Percentiles rank a stretch among this genome's conserved stretches.
phyloP scores from a whole-genome alignment of 2,329 filamentous ascomycete species.

The Metarhizium guizhouense region DNA sequence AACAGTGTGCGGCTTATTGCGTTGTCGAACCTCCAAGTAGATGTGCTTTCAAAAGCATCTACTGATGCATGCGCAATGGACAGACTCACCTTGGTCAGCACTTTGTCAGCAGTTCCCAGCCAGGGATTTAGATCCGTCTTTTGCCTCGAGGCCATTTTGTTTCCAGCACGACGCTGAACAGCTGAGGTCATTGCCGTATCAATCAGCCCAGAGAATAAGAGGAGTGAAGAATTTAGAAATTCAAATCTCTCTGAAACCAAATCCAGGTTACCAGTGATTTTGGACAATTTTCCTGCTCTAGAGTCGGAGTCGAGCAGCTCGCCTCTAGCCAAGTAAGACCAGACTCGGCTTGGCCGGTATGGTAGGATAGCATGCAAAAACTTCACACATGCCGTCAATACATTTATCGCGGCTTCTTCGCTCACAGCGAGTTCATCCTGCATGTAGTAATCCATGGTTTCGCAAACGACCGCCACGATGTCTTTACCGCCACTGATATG shows the following conservation, averaged over 20 bases:
- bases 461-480: slow-evolving; percentile 71
- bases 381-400: slow-evolving; percentile 63
- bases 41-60: slow-evolving; percentile 77
- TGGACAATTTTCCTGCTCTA: slow-evolving; percentile 65
- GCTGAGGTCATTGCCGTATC: slow-evolving; percentile 65
- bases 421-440: slow-evolving; percentile 47
- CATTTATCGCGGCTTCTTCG: slow-evolving; percentile 56
- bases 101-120: slow-evolving; percentile 69
- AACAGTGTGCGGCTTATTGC: slow-evolving; percentile 61
- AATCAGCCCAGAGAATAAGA: slow-evolving; percentile 65
- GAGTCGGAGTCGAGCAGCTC: slow-evolving; percentile 70
- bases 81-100: slow-evolving; percentile 61
- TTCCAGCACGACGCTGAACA: slow-evolving; percentile 53
- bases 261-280: slow-evolving; percentile 75
- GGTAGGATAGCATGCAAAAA: slow-evolving; percentile 68
- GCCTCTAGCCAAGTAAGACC: slow-evolving; percentile 81
- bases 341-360: slow-evolving; percentile 74
- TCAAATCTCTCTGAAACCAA: slow-evolving; percentile 67
- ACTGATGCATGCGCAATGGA: slow-evolving; percentile 68
- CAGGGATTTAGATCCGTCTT: slow-evolving; percentile 44
- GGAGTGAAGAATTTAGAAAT: slow-evolving; percentile 65
- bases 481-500: slow-evolving; percentile 55
- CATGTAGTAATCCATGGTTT: slow-evolving; percentile 68
- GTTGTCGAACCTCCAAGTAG: slow-evolving; percentile 73
- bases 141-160: slow-evolving; percentile 38